Base-by-base conservation (phyloP, 805 yeast species). In the Pichia gijzeniarum region DNA sequence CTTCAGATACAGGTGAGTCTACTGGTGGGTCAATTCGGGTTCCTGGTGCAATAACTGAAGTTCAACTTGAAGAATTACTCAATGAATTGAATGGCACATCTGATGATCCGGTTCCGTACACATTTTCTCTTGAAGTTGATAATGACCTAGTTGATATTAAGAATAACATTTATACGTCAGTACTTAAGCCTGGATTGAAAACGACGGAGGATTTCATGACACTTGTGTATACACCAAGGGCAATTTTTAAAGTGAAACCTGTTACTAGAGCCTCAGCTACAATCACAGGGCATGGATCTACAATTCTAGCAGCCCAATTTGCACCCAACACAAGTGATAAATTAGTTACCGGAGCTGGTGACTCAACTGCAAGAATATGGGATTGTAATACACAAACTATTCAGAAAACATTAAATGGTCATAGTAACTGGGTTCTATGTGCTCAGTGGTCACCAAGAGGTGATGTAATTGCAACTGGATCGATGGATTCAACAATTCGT, bases 311-410 rank as follows among this genome's bases (percentile, higher is more conserved):
- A 48, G 84, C 93, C 35, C 90, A 85, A 51, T 93, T 93, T 73
- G 95, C 99, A 2, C 99, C 99, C 27, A 74, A 85, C 57, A 82
- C 90, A 16, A 78, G 91, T 16, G 74, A 90, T 2, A 72, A 86
- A 54, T 80, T 90, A 83, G 93, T 86, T 35, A 85, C 97, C 0
- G 99, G 99, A 32, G 87, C 96, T 5, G 99, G 99, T 38, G 99
- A 93, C 64, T 78, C 83, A 32, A 90, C 98, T 8, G 97, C 98
- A 2, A 73, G 98, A 60, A 77, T 91, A 40, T 93, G 99, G 99
- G 97, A 90, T 65, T 85, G 96, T 63, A 82, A 88, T 56, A 90
- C 98, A 0, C 93, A 87, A 54, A 93, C 99, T 0, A 96, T 96
- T 8, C 69, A 82, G 59, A 75, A 79, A 50, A 86, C 95, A 0